A percentile compares a stretch with the other conserved stretches of the same genome.
Conservation (phyloP, 495 filamentous ascomycete genomes). For the Lophiostoma macrostomum region DNA sequence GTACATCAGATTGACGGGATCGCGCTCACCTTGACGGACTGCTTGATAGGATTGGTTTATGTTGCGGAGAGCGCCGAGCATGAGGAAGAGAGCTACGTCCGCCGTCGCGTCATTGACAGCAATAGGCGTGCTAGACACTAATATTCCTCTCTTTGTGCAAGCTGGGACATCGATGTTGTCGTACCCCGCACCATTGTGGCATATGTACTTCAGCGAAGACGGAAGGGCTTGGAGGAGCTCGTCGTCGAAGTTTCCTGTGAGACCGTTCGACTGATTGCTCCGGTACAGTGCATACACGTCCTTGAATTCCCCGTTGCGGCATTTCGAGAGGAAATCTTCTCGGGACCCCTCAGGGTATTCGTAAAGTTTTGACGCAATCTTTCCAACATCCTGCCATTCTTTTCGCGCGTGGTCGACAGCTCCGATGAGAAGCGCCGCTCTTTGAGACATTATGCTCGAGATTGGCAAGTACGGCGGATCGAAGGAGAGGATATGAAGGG, state of each 20-base stretch:
- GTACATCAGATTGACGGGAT: neutral
- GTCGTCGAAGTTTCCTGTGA: constrained; percentile 39
- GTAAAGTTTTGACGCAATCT: constrained; percentile 31
- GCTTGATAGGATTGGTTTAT: constrained; percentile 61
- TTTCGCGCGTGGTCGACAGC: constrained; percentile 33
- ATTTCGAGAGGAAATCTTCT: constrained; percentile 38
- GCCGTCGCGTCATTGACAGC: constrained; percentile 42
- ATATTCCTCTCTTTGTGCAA: constrained; percentile 37
- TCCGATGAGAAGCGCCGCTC: constrained; percentile 37
- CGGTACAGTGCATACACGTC: constrained; percentile 40
- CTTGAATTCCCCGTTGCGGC: constrained; percentile 35
- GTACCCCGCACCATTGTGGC: constrained; percentile 43
- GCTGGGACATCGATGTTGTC: constrained; percentile 42
- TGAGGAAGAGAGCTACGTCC: constrained; percentile 41
- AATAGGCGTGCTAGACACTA: constrained; percentile 37
- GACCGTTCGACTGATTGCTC: constrained; percentile 38
- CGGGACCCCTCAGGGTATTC: constrained; percentile 37
- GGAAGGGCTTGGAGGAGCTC: constrained; percentile 38
- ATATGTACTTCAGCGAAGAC: constrained; percentile 34
- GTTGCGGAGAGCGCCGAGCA: constrained; percentile 45
- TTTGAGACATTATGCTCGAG: constrained; percentile 25
- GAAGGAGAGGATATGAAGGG: neutral
- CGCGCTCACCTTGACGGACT: constrained; percentile 51
- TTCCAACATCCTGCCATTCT: constrained; percentile 37
- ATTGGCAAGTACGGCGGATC: neutral